Conservation (phyloP, 1,284 basidiomycete species). For the Austroboletus novae-zelandiae region DNA sequence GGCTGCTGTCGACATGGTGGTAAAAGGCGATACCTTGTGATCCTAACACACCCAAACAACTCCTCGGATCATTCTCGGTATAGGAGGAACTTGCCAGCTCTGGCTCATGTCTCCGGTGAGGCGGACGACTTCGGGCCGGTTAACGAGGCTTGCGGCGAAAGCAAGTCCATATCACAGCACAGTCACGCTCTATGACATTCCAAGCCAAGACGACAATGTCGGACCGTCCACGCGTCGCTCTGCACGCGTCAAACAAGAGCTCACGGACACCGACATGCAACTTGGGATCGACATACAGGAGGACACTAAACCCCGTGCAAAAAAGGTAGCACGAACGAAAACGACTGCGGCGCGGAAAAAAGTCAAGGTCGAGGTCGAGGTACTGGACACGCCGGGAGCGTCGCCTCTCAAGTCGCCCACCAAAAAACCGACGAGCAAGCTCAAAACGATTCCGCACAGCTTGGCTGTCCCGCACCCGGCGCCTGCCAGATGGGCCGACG, state of each 20-base stretch:
- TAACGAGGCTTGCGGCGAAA: conserved; percentile 35
- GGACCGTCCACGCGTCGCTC: conserved; percentile 20
- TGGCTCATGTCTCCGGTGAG: conserved; percentile 19
- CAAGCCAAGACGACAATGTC: background rate
- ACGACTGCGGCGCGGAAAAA: background rate
- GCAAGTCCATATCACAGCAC: conserved; percentile 42
- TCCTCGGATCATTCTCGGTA: too few species aligned
- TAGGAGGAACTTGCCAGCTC: too few species aligned
- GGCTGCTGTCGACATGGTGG: conserved; percentile 28
- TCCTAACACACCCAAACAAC: background rate
- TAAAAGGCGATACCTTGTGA: background rate
- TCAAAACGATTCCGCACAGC: conserved; percentile 49
- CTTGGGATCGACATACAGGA: conserved; percentile 5
- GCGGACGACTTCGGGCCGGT: conserved; percentile 11
- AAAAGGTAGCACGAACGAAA: background rate
- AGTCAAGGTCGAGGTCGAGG: too few species aligned
- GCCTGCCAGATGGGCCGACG: conserved; percentile 72
- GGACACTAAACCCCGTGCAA: background rate
- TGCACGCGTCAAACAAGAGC: conserved; percentile 36
- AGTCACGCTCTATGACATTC: conserved; percentile 41
- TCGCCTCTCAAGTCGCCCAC: background rate
- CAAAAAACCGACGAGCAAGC: conserved; percentile 14
- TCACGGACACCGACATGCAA: conserved; percentile 18
- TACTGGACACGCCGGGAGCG: too few species aligned
- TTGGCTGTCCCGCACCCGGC: conserved; percentile 71